These are phyloP conservation scores for Leccinum variicolor DNA, from an alignment of 768 basidiomycete genomes.

Conservation along the genomic window DNA sequence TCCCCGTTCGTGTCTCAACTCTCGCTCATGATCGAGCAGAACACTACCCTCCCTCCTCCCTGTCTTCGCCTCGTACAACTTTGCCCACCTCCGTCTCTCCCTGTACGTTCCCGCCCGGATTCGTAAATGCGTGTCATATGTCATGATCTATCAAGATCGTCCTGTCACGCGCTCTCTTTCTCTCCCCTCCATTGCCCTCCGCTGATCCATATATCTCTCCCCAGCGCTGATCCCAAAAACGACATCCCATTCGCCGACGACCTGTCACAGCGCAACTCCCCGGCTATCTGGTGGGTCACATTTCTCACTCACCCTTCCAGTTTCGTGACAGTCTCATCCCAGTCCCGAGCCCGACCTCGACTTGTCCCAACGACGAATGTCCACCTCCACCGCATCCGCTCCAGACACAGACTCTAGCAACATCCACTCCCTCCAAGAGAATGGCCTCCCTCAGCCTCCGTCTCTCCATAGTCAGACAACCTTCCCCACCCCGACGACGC, in stretches of 20 bases:
- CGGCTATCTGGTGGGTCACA: slow-evolving; percentile 43
- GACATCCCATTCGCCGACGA: slow-evolving; percentile 42
- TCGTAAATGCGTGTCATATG: slow-evolving; percentile 25
- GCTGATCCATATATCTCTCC: slow-evolving; percentile 12
- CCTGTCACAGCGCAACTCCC: slow-evolving; percentile 45
- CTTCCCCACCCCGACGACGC: slow-evolving; percentile 37
- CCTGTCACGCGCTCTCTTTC: slow-evolving; percentile 17
- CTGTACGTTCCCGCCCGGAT: slow-evolving; percentile 41
- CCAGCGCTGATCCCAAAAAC: slow-evolving; percentile 40
- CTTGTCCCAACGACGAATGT: slow-evolving; percentile 67
- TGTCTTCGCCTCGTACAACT: slow-evolving; percentile 53
- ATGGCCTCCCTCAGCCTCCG: slow-evolving; percentile 52
- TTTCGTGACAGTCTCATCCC: slow-evolving; percentile 13
- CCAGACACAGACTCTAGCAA: slow-evolving; percentile 59
- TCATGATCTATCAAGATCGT: slow-evolving; percentile 32
- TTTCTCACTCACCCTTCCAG: slow-evolving; percentile 11
- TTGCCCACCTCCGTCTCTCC: slow-evolving; percentile 59
- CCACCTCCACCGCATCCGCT: slow-evolving; percentile 65
- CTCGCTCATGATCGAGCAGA: slow-evolving; percentile 54
- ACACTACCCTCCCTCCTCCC: slow-evolving; percentile 33
- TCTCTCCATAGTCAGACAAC: slow-evolving; percentile 44
- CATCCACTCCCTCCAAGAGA: slow-evolving; percentile 57
- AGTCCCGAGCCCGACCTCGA: slow-evolving; percentile 50
- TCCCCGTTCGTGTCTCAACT: not conserved
- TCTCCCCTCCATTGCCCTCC: not conserved